Base-by-base conservation (phyloP, 768 basidiomycete genomes). In the Rhodotorula taiwanensis region DNA sequence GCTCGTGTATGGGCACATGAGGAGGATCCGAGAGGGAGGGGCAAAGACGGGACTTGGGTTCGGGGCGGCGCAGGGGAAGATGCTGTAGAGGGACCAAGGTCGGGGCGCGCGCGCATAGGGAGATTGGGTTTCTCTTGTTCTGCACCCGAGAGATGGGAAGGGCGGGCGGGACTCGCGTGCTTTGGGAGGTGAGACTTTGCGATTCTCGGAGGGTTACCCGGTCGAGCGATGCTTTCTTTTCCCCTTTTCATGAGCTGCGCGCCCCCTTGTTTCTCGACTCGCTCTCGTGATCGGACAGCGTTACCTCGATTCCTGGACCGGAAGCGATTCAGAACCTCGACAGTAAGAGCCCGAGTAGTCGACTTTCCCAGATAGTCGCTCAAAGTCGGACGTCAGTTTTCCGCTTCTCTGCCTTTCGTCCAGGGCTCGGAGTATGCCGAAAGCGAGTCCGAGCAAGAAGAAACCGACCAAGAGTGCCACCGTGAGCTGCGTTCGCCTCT, bases 31-130 rank as follows among this genome's bases (percentile, higher is more conserved):
- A 60, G 60, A 23, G 18, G 39, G 59, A 52, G 18, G 58, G 57
- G 10, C 31, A 20, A 64, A 61, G 62, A 45, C 55, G 47, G 67
- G 67, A 1, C 30, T 64, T 23, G 62, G 62, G 18, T 64, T 64
- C 31, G 62, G 55, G 31, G 27, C 42, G 10, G 42, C 60, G 18
- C 41, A 52, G n/a, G 69, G 69, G 5, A 70, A 70, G 66, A 57
- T 70, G 62, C 41, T 70, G 47, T 70, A 39, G 25, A 14, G 30
- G 51, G 36, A n/a, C n/a, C 16, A 16, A 39, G 36, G 36, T 10
- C 36, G 36, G 36, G 36, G 36, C 36, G 43, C 8, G 16, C 13
- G 20, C 43, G 43, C 7, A 44, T 44, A 20, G 43, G 20, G 20
- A 41, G 41, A 41, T 41, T 41, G 41, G 20, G 13, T 41, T 41